Base-by-base conservation (phyloP, 2,329 filamentous ascomycete genomes). In the Diatrype stigma region DNA sequence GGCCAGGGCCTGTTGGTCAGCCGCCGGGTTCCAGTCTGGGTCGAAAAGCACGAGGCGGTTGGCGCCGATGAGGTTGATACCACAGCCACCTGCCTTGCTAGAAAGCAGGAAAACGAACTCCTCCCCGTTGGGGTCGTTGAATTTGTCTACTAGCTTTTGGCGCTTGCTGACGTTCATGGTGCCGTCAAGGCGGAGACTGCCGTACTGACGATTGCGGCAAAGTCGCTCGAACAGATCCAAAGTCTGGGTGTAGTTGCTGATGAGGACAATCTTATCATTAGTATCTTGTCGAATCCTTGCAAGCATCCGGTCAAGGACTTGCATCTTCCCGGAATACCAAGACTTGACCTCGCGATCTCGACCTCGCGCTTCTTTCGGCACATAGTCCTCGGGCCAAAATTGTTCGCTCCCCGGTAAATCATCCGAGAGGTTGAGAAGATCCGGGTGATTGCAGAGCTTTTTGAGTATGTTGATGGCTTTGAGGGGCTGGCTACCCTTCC, bases 241-340 rank as follows among this genome's bases (percentile, higher is more conserved):
- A 0, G 94, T 99, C 61, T 94, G 89, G 0, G 94, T 99, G 71
- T 97, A 99, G 66, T 99, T 99, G 70, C 90, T 96, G 70, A 99
- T 99, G 51, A 99, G 82, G 12, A 99, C 94, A 63, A 99, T 99
- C 71, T 99, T 99, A 79, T 99, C 94, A 63, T 96, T 96, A 1
- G 94, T 97, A 63, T 97, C 93, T 62, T 92, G 86, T 16, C 90
- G 89, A 60, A 99, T 99, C 26, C 93, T 87, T 32, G 92, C 90
- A 46, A 99, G 82, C 95, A 99, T 99, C 51, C 92, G 86, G 65
- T 96, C 94, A n/a, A 99, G 82, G 3, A 99, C 94, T 63, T 90
- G 85, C 91, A 99, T 96, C 71, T 99, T 99, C 46, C 94, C 95
- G 2, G 92, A 96, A 67, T 96, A 96, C 89, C 89, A 96, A 1